Evolutionary conservation across 352 stramenopile species (phyloP).

Genomic region (Stephanocyclus meneghinianus): DNA sequence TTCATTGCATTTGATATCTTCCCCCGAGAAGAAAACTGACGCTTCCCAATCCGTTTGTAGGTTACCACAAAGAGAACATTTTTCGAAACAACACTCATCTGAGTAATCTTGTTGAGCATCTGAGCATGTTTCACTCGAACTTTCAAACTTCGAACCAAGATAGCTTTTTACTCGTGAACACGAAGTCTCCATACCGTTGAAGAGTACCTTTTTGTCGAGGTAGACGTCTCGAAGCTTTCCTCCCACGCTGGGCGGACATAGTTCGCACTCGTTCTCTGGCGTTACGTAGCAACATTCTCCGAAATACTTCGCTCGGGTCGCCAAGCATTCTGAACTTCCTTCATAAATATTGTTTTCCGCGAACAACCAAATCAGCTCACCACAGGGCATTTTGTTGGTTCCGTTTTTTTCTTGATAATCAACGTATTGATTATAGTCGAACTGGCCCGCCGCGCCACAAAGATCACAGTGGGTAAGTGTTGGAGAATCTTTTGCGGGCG

Average conservation of each 20-base stretch:
- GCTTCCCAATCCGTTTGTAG: slow-evolving; percentile 31
- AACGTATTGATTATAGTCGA: slow-evolving; percentile 18
- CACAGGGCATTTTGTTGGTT: slow-evolving; percentile 25
- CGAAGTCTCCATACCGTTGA: slow-evolving; percentile 28
- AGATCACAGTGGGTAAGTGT: slow-evolving; percentile 14
- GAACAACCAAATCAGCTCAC: slow-evolving; percentile 43
- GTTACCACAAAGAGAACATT: slow-evolving; percentile 49
- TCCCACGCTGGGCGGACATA: slow-evolving; percentile 27
- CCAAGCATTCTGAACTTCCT: slow-evolving; percentile 26
- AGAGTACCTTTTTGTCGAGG: slow-evolving; percentile 12
- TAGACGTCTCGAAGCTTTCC: slow-evolving; percentile 15
- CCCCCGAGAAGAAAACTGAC: slow-evolving; percentile 36
- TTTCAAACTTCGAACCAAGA: slow-evolving; percentile 28
- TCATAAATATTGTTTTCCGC: slow-evolving; percentile 21
- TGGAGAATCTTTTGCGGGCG: slow-evolving; percentile 3
- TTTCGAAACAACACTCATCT: slow-evolving; percentile 49
- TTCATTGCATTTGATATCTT: slow-evolving; percentile 43
- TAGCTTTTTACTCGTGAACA: slow-evolving; percentile 29
- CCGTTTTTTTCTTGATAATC: slow-evolving; percentile 15
- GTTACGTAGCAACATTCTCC: slow-evolving; percentile 21
- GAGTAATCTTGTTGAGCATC: slow-evolving; percentile 28
- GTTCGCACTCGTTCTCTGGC: slow-evolving; percentile 27
- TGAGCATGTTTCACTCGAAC: slow-evolving; percentile 20
- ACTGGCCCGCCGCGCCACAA: slow-evolving; percentile 24
- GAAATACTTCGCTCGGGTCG: slow-evolving; percentile 23